Evolutionary conservation across 176 grass and related monocot genomes (phyloP), one percentile per base, ranked within the genome.

Genomic region (Tillandsia leiboldiana): DNA sequence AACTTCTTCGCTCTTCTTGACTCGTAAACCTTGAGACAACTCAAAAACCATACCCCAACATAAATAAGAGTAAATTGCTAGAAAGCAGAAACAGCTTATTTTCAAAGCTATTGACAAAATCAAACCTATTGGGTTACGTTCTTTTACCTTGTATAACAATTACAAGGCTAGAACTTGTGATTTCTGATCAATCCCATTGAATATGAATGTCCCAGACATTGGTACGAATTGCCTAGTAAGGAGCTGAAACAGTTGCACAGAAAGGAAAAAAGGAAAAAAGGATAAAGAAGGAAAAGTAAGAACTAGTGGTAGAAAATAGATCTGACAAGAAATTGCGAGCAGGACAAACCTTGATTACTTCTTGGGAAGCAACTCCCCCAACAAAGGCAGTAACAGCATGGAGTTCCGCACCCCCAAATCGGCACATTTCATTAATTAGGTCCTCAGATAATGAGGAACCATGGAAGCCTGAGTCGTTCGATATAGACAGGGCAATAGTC

Each of bases 101-200:
- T 33, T 33, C 29, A 33, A 33, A 33, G 3, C 29, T 4, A 33
- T 33, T 33, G 3, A 33, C 29, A 33, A 4, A 5, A 33, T 33
- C 29, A 33, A 33, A 33, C 29, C 29, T 0, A 33, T 5, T 4
- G 29, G 29, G 29, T 33, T 33, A 42, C 1, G 33, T 61, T 61
- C 10, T 59, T 61, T 61, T 22, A 59, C 5, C 56, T 22, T 57
- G 17, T 5, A 57, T 57, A 18, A 20, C 56, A 61, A 61, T 74
- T 87, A 92, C 75, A 92, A 52, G 17, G 47, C 5, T 67, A 92
- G 77, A 71, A 92, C 89, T 82, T 92, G 93, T 26, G 88, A 96
- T 79, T 90, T 92, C 51, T 89, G 93, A 80, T 92, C 93, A 15
- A 96, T 96, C 63, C 93, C 93, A 11, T 96, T 90, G 71, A 96